A percentile compares a stretch with the other conserved stretches of the same genome.
phyloP scores from a whole-genome alignment of 2,329 filamentous ascomycete genomes.

The Sclerotinia nivalis region DNA sequence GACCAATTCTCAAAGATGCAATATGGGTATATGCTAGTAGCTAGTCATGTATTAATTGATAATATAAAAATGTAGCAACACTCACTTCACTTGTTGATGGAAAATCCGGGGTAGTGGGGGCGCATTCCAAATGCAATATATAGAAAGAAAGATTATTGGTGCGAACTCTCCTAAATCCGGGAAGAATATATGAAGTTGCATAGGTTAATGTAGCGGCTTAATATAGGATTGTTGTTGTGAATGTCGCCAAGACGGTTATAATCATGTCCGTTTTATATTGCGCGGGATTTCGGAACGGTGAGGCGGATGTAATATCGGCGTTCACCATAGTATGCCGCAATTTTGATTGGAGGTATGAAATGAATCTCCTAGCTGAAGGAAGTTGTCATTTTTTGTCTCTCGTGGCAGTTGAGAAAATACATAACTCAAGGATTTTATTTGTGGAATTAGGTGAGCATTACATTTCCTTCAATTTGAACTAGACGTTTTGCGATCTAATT shows the following conservation, averaged over 20 bases:
- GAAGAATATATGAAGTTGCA: not conserved
- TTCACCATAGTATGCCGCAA: not conserved
- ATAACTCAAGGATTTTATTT: too few species aligned
- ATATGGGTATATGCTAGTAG: not conserved
- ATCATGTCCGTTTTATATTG: constrained; percentile 1
- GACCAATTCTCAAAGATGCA: not conserved
- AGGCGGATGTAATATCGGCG: not conserved
- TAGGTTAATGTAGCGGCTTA: not conserved
- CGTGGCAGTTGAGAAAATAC: too few species aligned
- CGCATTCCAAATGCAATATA: not conserved
- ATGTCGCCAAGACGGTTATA: constrained; percentile 12
- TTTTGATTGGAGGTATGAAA: not conserved
- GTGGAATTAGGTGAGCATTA: too few species aligned
- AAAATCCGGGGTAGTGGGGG: constrained; percentile 8
- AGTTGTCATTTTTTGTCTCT: accelerated
- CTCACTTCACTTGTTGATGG: not conserved
- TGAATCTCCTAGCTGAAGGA: not conserved
- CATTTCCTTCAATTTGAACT: too few species aligned
- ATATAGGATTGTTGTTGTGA: not conserved
- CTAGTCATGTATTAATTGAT: too few species aligned
- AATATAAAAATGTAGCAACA: not conserved
- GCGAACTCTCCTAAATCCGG: not conserved
- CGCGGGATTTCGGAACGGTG: constrained; percentile 14
- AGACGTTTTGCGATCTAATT: too few species aligned
- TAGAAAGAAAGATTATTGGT: not conserved